Base-by-base conservation (phyloP, 495 filamentous ascomycete genomes). In the Monascus purpureus region DNA sequence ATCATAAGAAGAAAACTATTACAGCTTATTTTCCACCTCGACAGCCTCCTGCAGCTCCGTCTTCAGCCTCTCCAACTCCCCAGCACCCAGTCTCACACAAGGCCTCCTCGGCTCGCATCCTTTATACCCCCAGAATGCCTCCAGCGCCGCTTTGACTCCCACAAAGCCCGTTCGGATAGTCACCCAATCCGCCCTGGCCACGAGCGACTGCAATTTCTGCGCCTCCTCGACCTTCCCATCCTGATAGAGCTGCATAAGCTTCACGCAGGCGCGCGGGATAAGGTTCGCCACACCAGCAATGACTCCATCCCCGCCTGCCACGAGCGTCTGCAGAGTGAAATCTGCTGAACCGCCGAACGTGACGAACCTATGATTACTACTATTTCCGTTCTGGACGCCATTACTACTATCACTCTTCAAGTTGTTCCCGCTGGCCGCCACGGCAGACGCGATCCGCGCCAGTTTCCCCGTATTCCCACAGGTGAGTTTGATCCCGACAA, bases 401-500 rank as follows among this genome's bases (percentile, higher is more conserved):
- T 54, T 3, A 40, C 37, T 12, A 53, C 46, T 20, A 54, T 56
- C 8, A 59, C 47, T 8, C 56, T 53, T 22, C 1, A 48, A 4
- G 5, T 22, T 9, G 5, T 22, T 9, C 20, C 9, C 20, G 5
- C 20, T 61, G 17, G 72, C 62, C 36, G 67, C 65, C 11, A 68
- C 70, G 15, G 66, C 69, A 14, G 75, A 74, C 2, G 75, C 81
- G 27, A 95, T 69, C 35, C 86, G 73, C 44, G 73, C 76, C 31
- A 95, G 65, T 55, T 95, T 95, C 33, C 86, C 86, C 12, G 87
- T 93, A 57, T 95, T 93, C 29, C 84, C 86, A 52, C 86, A 95
- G 3, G 86, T 95, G 31, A 93, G 67, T 63, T 95, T 95, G 48
- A 78, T 79, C 30, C 86, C 86, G 33, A 84, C 74, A 44, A 95